A percentile compares a stretch with the other conserved stretches of the same genome.
phyloP scores from a whole-genome alignment of 495 filamentous ascomycete species.

The Glonium stellatum region DNA sequence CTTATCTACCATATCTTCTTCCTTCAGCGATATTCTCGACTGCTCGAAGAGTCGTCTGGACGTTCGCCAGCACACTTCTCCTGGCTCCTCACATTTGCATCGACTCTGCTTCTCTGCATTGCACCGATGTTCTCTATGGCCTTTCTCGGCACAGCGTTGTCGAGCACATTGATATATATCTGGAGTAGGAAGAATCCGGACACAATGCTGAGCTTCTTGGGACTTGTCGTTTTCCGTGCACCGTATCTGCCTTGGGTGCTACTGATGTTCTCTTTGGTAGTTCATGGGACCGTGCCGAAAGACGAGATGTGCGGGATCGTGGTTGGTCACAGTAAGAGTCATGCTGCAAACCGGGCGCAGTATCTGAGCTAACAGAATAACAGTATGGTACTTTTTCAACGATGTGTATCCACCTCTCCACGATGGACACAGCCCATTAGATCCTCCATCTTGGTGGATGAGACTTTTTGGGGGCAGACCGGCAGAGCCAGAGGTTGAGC shows the following conservation, averaged over 20 bases:
- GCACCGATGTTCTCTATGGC: conserved; percentile 82
- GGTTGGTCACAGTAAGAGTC: conserved; percentile 65
- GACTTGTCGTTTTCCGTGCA: conserved; percentile 81
- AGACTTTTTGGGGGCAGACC: conserved; percentile 61
- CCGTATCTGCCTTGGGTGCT: conserved; percentile 96
- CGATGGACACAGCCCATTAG: conserved; percentile 75
- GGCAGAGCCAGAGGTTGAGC: conserved; percentile 18
- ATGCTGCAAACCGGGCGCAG: neutral
- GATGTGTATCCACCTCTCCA: conserved; percentile 93
- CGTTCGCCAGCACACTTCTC: conserved; percentile 86
- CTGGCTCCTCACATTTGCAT: conserved; percentile 85
- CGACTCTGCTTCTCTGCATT: conserved; percentile 63
- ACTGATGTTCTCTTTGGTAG: conserved; percentile 77
- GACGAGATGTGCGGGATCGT: conserved; percentile 92
- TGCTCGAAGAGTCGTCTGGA: conserved; percentile 89
- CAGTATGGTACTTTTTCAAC: conserved; percentile 94
- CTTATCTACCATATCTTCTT: conserved; percentile 99
- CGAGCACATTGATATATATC: conserved; percentile 91
- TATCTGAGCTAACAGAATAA: conserved; percentile 11
- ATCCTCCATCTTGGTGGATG: conserved; percentile 88
- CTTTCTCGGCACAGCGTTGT: conserved; percentile 85
- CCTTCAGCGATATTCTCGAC: conserved; percentile 89
- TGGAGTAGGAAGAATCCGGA: conserved; percentile 95
- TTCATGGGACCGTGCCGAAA: conserved; percentile 83
- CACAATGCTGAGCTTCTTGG: conserved; percentile 82